Conservation (phyloP, 202 grass and related monocot species). For the Zizania palustris region DNA sequence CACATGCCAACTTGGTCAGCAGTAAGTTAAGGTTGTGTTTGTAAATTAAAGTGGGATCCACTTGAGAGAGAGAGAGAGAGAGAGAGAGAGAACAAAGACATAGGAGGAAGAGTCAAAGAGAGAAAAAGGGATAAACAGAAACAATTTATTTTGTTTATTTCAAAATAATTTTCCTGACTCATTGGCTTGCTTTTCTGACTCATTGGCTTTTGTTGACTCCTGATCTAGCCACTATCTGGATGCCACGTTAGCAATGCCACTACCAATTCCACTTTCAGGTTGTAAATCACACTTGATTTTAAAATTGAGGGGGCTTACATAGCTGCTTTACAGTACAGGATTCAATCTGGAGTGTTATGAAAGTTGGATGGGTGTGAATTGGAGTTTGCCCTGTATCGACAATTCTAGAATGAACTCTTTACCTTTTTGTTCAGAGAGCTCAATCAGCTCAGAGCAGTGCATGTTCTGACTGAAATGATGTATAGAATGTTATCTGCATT, state of each 20-base stretch:
- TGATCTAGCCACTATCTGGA: background rate
- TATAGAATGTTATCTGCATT: conserved; percentile 1
- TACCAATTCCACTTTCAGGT: background rate
- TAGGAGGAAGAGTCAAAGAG: background rate
- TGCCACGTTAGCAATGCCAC: background rate
- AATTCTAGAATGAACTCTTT: conserved; percentile 5
- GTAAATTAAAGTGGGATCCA: background rate
- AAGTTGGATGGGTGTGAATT: background rate
- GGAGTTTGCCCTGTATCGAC: background rate
- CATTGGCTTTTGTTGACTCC: background rate
- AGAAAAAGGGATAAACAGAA: too few species aligned
- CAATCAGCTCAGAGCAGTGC: background rate
- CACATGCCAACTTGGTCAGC: background rate
- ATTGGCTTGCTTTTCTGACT: background rate
- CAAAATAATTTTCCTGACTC: background rate
- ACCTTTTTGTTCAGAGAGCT: background rate
- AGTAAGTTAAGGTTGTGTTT: background rate
- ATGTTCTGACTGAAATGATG: conserved; percentile 33
- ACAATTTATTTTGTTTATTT: background rate
- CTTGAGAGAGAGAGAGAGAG: background rate
- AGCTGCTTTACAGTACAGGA: too few species aligned
- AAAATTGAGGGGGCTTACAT: background rate
- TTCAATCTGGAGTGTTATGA: background rate
- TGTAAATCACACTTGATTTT: background rate
- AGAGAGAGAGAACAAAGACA: background rate